Percentiles rank a stretch among this genome's conserved stretches.
These are phyloP conservation scores for Calonectria hongkongensis DNA, from an alignment of 2,329 filamentous ascomycete species.

Conservation along the genomic window DNA sequence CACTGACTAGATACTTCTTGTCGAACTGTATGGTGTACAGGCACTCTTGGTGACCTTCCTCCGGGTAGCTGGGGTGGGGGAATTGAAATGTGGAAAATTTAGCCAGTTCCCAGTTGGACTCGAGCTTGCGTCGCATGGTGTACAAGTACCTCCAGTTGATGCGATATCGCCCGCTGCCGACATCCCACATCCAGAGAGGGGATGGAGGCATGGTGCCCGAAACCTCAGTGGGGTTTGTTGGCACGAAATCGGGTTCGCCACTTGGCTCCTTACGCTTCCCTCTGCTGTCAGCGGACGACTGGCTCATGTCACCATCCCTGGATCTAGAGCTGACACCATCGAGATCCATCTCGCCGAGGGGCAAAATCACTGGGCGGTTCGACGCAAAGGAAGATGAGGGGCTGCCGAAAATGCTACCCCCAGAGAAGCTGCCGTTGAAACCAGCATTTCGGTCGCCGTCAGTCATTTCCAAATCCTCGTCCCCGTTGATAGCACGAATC, in stretches of 20 bases:
- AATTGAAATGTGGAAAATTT: conserved; percentile 91
- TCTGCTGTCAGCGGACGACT: conserved; percentile 55
- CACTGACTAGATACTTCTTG: conserved; percentile 90
- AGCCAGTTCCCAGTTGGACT: conserved; percentile 93
- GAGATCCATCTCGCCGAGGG: conserved; percentile 57
- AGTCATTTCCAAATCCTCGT: conserved; percentile 70
- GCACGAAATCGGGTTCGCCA: conserved; percentile 56
- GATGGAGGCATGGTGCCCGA: conserved; percentile 63
- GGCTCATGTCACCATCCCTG: conserved; percentile 56
- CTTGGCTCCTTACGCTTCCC: conserved; percentile 62
- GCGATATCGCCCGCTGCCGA: conserved; percentile 70
- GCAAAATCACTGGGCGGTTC: conserved; percentile 50
- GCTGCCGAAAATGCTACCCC: conserved; percentile 60
- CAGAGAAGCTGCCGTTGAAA: conserved; percentile 49
- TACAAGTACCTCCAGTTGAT: conserved; percentile 97
- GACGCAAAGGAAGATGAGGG: conserved; percentile 58
- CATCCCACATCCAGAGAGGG: conserved; percentile 71
- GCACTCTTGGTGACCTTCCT: conserved; percentile 92
- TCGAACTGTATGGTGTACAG: conserved; percentile 97
- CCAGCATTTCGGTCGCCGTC: conserved; percentile 59
- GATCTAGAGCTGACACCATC: conserved; percentile 55
- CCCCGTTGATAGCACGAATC: conserved; percentile 71
- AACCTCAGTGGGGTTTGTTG: conserved; percentile 54
- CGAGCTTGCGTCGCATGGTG: conserved; percentile 87
- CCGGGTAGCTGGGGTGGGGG: conserved; percentile 85